Conservation (phyloP, 192 early-diverging fungal species). For the Umbelopsis ramanniana region DNA sequence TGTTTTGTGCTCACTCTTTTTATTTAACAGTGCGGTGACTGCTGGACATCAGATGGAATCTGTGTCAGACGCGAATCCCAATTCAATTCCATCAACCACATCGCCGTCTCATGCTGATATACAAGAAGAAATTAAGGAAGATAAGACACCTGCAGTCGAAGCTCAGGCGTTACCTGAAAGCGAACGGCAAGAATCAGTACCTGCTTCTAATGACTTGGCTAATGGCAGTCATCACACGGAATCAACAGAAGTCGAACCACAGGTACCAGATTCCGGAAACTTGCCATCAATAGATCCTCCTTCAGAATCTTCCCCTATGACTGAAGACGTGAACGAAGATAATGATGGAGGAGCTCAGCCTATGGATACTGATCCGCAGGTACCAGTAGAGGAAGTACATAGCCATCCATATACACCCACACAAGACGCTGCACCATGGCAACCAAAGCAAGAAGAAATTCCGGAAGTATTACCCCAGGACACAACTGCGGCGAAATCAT, state of each 20-base stretch:
- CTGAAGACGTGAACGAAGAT: background rate
- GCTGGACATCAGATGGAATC: constrained; percentile 18
- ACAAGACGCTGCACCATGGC: background rate
- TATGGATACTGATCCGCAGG: constrained; percentile 8
- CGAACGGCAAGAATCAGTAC: background rate
- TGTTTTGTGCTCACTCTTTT: background rate
- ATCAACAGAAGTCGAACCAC: background rate
- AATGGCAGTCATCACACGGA: background rate
- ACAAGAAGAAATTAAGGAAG: background rate
- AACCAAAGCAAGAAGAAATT: background rate
- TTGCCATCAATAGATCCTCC: background rate
- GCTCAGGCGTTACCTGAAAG: background rate
- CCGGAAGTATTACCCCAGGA: background rate
- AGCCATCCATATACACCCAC: background rate
- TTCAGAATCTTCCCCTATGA: background rate
- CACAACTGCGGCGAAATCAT: background rate
- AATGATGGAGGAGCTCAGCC: background rate
- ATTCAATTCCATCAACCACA: background rate
- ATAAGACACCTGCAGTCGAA: background rate
- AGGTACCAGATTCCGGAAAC: background rate
- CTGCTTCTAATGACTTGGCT: background rate
- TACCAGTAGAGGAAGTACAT: background rate
- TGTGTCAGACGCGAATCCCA: background rate
- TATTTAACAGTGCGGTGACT: constrained; percentile 6
- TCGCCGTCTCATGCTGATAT: background rate